Evolutionary conservation across 2,329 filamentous ascomycete genomes (phyloP).

Genomic region (Epichloe hybrida): DNA sequence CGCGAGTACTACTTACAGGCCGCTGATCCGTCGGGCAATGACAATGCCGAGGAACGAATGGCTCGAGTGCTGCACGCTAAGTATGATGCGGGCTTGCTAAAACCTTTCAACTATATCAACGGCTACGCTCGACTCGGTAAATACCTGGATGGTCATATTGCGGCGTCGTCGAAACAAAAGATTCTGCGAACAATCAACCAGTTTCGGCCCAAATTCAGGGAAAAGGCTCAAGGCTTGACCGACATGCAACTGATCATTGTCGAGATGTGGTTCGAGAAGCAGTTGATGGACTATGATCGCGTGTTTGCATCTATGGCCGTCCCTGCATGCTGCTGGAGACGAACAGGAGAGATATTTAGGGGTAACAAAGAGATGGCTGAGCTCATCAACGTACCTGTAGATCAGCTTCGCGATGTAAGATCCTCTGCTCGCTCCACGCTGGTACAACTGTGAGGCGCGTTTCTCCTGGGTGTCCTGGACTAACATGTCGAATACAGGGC

Average conservation of each 20-base stretch:
- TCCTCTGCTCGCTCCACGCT: not conserved
- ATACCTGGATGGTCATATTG: constrained; percentile 85
- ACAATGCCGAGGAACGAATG: constrained; percentile 88
- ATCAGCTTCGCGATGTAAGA: constrained; percentile 76
- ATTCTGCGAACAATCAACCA: constrained; percentile 84
- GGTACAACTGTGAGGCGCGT: not conserved
- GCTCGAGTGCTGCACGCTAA: constrained; percentile 88
- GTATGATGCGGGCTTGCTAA: constrained; percentile 86
- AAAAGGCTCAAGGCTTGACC: constrained; percentile 82
- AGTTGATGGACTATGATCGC: constrained; percentile 93
- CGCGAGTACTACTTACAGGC: constrained; percentile 95
- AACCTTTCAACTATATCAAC: constrained; percentile 97
- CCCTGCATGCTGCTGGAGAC: constrained; percentile 90
- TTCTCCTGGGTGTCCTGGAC: not conserved
- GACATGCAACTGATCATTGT: constrained; percentile 91
- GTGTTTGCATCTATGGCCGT: constrained; percentile 99
- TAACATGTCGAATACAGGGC: constrained; percentile 40
- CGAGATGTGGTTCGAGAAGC: constrained; percentile 98
- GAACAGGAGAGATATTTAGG: constrained; percentile 92
- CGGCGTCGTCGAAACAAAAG: constrained; percentile 70
- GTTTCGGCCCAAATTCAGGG: constrained; percentile 89
- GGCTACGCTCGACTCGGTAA: constrained; percentile 80
- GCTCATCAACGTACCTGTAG: constrained; percentile 83
- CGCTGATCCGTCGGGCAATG: constrained; percentile 76
- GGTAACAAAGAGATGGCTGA: constrained; percentile 99